Evolutionary conservation across 2,329 filamentous ascomycete species (phyloP).

Genomic region (Chaetomiaceae sp.): DNA sequence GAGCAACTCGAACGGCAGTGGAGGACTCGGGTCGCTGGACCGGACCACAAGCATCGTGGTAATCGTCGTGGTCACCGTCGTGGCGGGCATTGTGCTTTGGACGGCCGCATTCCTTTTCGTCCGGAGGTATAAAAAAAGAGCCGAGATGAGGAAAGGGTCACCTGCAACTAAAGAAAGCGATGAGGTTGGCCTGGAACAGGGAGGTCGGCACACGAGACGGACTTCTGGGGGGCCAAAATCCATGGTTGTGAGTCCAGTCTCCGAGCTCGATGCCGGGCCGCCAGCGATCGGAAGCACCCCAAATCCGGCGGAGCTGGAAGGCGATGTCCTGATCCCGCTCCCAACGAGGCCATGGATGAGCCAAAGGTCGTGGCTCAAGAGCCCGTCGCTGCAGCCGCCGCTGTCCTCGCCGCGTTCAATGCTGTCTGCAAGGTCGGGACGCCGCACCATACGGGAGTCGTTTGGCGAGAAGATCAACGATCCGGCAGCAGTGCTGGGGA

Average conservation of each 20-base stretch:
- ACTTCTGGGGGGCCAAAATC: not conserved
- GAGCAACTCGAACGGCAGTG: not conserved
- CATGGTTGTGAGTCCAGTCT: not conserved
- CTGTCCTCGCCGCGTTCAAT: conserved; percentile 14
- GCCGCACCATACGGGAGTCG: conserved; percentile 21
- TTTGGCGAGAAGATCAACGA: conserved; percentile 26
- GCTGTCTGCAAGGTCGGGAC: conserved; percentile 6
- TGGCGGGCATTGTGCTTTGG: conserved; percentile 14
- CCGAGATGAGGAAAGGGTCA: not conserved
- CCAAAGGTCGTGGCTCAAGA: conserved; percentile 12
- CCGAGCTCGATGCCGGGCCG: conserved; percentile 17
- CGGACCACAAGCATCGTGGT: conserved; percentile 18
- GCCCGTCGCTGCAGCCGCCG: conserved; percentile 7
- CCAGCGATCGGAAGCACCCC: conserved; percentile 21
- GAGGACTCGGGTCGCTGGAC: conserved; percentile 10
- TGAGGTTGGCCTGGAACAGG: not conserved
- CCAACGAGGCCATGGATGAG: conserved; percentile 5
- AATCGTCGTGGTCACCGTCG: conserved; percentile 23
- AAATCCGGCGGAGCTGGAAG: conserved; percentile 28
- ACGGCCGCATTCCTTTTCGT: conserved; percentile 17
- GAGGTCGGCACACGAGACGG: not conserved
- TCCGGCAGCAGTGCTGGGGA: conserved; percentile 16
- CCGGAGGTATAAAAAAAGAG: conserved; percentile 16
- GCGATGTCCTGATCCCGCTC: not conserved
- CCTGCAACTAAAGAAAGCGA: not conserved